Evolutionary conservation across 2,329 filamentous ascomycete species (phyloP), one percentile per base, ranked within the genome.

Genomic region (Penicillium thymicola): DNA sequence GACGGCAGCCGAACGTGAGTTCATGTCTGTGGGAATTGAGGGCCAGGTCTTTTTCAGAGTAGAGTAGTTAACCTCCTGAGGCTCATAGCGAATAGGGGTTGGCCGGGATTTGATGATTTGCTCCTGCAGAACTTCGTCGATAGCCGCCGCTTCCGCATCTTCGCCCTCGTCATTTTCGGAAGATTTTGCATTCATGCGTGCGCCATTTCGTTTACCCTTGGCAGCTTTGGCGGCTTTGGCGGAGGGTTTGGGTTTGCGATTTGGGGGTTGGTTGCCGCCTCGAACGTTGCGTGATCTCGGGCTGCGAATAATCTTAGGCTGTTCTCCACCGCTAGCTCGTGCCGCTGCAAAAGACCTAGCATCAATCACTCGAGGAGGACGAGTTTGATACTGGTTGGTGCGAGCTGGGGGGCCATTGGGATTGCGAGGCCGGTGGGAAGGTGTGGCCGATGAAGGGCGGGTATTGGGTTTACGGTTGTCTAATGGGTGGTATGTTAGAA

Each of bases 21-120:
- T 64, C 8, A 58, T 47, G 36, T 68, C 67, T 2, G 70, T 71
- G 1, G 75, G 73, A 9, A 77, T 55, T 28, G 73, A 67, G 21
- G 75, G 75, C 75, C 75, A 76, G 11, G 73, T 76, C 28, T 73
- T 65, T 48, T 63, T 67, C 52, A 76, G 46, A 36, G 65, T 68
- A 16, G 69, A 65, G 30, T 69, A 61, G 34, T 66, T 64, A 55
- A 73, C 70, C 5, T 67, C 59, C 21, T 67, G 59, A 14, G 75
- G 75, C 41, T 67, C 65, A 52, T 76, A 76, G 18, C 68, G 71
- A 49, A 69, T 63, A 11, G 73, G 68, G 11, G 59, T 61, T n/a
- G 69, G 67, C 6, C 64, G 70, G 8, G 66, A 60, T 56, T 70
- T 65, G 27, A 70, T 58, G 18, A 65, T 55, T 36, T 73, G 65